phyloP scores from a whole-genome alignment of 2,329 filamentous ascomycete species.

The Periconia digitata region DNA sequence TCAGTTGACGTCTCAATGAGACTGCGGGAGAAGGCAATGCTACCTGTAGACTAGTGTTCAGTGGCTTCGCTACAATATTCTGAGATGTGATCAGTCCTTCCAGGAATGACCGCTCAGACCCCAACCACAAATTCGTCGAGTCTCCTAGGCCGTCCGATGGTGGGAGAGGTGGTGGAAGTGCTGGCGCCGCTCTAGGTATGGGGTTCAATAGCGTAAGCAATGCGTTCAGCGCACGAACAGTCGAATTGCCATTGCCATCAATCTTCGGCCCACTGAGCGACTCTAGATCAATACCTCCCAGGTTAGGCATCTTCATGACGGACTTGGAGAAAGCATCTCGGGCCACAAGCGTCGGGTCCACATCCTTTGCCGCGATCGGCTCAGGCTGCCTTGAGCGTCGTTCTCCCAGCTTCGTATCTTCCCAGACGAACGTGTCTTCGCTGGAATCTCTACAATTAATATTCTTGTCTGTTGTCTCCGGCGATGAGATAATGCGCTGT shows the following conservation, averaged over 20 bases:
- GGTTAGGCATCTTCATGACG: slow-evolving; percentile 6
- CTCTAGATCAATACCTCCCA: background rate
- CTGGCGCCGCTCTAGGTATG: background rate
- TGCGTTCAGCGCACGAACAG: background rate
- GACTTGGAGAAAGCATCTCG: slow-evolving; percentile 34
- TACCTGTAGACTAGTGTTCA: slow-evolving; percentile 1
- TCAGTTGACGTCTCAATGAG: background rate
- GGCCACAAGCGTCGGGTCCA: slow-evolving; percentile 31
- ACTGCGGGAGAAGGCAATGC: background rate
- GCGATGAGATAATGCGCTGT: slow-evolving; percentile 2
- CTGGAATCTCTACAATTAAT: background rate
- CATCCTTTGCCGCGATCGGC: slow-evolving; percentile 17
- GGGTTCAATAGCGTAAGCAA: background rate
- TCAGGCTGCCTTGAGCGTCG: background rate
- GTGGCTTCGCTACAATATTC: background rate
- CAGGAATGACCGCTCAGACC: background rate
- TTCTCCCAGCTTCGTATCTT: background rate
- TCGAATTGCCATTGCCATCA: background rate
- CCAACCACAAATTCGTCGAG: background rate
- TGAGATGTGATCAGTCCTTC: background rate
- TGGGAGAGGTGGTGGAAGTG: background rate
- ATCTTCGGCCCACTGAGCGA: background rate
- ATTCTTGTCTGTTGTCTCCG: slow-evolving; percentile 8
- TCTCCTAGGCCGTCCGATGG: background rate
- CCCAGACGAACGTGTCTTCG: background rate